Evolutionary conservation across 2,329 filamentous ascomycete genomes (phyloP).

Genomic region (Calonectria hawksworthii): DNA sequence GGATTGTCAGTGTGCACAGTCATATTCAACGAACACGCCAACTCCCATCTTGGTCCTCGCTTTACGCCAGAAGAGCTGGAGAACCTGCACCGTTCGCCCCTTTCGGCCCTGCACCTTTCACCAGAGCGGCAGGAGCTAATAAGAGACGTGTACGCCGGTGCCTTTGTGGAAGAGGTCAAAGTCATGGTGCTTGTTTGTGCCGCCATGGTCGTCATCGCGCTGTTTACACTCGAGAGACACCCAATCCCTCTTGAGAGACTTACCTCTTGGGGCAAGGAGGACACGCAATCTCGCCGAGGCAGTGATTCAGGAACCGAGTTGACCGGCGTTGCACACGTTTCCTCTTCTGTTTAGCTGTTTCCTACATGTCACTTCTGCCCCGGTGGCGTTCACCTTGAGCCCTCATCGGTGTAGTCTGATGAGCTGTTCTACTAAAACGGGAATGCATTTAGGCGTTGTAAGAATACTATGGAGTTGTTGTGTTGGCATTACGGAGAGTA

Average conservation of each 20-base stretch:
- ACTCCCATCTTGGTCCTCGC: conserved; percentile 52
- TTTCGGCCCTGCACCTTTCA: conserved; percentile 54
- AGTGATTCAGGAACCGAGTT: conserved; percentile 57
- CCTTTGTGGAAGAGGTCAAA: conserved; percentile 62
- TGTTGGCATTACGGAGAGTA: background rate
- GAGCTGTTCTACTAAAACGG: background rate
- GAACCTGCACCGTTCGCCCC: conserved; percentile 60
- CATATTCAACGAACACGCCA: conserved; percentile 65
- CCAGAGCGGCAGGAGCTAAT: conserved; percentile 51
- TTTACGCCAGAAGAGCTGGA: conserved; percentile 56
- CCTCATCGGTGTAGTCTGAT: background rate
- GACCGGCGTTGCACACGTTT: conserved; percentile 46
- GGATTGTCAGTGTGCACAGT: conserved; percentile 72
- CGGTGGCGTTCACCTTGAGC: background rate
- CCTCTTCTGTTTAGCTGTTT: conserved; percentile 35
- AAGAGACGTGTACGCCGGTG: conserved; percentile 58
- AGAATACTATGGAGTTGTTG: background rate
- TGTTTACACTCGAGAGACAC: conserved; percentile 59
- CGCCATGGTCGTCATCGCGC: conserved; percentile 58
- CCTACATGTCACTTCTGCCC: background rate
- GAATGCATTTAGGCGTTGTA: background rate
- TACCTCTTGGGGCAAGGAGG: conserved; percentile 48
- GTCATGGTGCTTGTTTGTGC: conserved; percentile 61
- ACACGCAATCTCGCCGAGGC: conserved; percentile 47
- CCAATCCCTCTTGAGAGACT: conserved; percentile 54